Percentiles rank a stretch among this genome's conserved stretches.
Evolutionary conservation across 345 rosid genomes (phyloP).

Genomic region (Sonneratia alba): DNA sequence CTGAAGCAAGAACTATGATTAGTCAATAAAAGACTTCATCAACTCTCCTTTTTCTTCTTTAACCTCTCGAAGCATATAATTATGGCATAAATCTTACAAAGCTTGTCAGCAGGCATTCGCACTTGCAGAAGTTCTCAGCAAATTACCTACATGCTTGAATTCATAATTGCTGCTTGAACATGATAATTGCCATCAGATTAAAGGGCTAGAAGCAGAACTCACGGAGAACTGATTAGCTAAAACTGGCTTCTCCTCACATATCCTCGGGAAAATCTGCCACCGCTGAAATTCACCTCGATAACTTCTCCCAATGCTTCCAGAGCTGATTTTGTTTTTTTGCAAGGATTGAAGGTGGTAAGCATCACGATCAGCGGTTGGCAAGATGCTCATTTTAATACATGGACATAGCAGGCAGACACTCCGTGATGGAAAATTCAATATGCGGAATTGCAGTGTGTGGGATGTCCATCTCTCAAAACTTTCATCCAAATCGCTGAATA

Average conservation of each 20-base stretch:
- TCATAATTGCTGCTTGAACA: background rate
- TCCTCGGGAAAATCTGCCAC: constrained; percentile 73
- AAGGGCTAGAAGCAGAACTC: constrained; percentile 26
- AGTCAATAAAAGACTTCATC: background rate
- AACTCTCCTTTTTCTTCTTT: background rate
- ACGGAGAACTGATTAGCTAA: constrained; percentile 91
- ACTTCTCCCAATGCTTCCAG: constrained; percentile 91
- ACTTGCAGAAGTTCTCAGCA: background rate
- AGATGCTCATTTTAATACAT: background rate
- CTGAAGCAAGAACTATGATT: background rate
- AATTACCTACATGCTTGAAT: background rate
- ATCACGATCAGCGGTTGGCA: background rate
- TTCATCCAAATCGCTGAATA: background rate
- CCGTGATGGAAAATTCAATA: background rate
- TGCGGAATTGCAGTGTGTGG: background rate
- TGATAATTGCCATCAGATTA: background rate
- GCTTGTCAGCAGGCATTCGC: background rate
- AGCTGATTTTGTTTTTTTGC: constrained; percentile 18
- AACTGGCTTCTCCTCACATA: constrained; percentile 64
- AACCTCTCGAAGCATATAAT: background rate
- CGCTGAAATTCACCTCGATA: constrained; percentile 83
- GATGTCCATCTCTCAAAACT: background rate
- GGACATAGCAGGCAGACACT: background rate
- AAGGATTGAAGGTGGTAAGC: background rate
- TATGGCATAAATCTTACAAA: background rate